phyloP scores from a whole-genome alignment of 2,329 filamentous ascomycete species.

The Microsporum audouinii region DNA sequence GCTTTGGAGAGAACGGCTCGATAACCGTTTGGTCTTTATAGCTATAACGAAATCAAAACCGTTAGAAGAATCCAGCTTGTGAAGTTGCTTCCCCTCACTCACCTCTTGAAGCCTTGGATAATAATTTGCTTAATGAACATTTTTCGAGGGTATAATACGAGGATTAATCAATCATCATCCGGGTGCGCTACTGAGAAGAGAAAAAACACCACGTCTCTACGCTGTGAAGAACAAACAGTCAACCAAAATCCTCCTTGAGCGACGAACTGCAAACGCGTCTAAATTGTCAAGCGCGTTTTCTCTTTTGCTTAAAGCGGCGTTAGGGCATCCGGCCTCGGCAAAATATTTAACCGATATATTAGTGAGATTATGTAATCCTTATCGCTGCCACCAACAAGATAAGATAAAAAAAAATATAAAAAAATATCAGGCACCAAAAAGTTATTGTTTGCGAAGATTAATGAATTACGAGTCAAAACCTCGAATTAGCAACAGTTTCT shows the following conservation, averaged over 20 bases:
- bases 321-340: neutral
- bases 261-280: neutral
- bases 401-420: neutral
- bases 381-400: neutral
- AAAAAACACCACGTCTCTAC: neutral
- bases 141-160: conserved; percentile 20
- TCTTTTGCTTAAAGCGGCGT: neutral
- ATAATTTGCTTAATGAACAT: conserved; percentile 99
- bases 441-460: neutral
- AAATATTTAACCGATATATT: neutral
- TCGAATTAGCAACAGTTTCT: neutral
- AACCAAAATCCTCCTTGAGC: neutral
- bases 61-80: conserved; percentile 9
- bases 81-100: conserved; percentile 18
- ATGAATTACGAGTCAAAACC: neutral
- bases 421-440: neutral
- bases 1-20: conserved; percentile 92
- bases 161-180: neutral
- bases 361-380: neutral
- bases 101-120: conserved; percentile 99
- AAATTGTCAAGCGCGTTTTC: conserved; percentile 1
- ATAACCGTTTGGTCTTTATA: conserved; percentile 99
- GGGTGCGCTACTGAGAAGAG: neutral
- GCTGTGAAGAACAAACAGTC: neutral
- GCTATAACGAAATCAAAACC: conserved; percentile 40